Conservation (phyloP, 805 yeast species). For the Kluyveromyces wickerhamii region DNA sequence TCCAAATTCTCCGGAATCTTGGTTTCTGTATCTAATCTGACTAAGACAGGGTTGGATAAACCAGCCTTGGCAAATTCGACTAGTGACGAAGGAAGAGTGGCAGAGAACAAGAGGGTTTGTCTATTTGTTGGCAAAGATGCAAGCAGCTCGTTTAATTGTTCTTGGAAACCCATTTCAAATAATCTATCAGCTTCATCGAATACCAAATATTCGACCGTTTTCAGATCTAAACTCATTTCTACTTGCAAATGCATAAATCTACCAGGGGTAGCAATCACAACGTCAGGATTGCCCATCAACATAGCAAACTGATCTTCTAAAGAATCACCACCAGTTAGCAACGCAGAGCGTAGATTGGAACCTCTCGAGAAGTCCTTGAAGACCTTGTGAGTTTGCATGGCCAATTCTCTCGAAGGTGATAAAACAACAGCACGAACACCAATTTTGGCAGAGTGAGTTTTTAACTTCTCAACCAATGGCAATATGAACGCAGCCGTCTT, state of each 20-base stretch:
- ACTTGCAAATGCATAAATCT: constrained; percentile 91
- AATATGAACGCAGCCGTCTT: constrained; percentile 94
- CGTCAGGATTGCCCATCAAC: constrained; percentile 92
- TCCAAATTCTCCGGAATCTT: constrained; percentile 86
- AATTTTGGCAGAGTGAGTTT: constrained; percentile 73
- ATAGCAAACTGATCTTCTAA: constrained; percentile 89
- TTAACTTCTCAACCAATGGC: constrained; percentile 82
- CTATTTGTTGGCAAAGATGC: constrained; percentile 75
- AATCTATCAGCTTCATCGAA: constrained; percentile 97
- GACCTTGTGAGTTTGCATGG: constrained; percentile 83
- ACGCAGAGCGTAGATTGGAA: constrained; percentile 69
- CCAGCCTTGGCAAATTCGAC: constrained; percentile 99
- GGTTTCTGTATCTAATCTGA: constrained; percentile 86
- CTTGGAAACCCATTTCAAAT: constrained; percentile 94
- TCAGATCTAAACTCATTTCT: constrained; percentile 85
- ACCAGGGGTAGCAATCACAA: constrained; percentile 95
- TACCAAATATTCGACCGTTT: constrained; percentile 78
- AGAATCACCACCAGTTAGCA: constrained; percentile 97
- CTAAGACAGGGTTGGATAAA: constrained; percentile 81
- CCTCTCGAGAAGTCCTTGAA: constrained; percentile 83
- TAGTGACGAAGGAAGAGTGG: constrained; percentile 84
- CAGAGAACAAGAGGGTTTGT: constrained; percentile 87
- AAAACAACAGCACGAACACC: constrained; percentile 85
- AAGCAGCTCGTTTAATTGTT: constrained; percentile 81
- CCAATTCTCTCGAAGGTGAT: constrained; percentile 95